These are phyloP conservation scores for Russula dissimulans DNA, from an alignment of 768 basidiomycete species.

Conservation along the genomic window DNA sequence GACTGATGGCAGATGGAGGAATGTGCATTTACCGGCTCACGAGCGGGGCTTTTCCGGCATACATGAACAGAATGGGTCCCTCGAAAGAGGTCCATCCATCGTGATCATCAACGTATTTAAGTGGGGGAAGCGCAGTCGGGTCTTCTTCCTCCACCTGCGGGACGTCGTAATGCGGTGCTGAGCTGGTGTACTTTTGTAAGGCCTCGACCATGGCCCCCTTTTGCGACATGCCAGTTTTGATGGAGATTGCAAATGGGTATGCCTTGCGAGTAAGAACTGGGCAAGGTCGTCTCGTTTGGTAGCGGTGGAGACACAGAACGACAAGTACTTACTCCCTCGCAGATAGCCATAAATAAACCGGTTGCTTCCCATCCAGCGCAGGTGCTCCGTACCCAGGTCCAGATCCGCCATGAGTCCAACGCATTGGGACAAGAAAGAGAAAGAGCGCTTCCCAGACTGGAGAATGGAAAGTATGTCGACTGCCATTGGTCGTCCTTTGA, in stretches of 20 bases:
- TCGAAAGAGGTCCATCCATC: conserved; percentile 68
- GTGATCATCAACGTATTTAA: conserved; percentile 36
- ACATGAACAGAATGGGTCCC: conserved; percentile 58
- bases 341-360: conserved; percentile 71
- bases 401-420: conserved; percentile 80
- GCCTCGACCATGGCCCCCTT: conserved; percentile 60
- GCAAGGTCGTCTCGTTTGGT: not conserved
- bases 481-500: conserved; percentile 74
- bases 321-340: conserved; percentile 46
- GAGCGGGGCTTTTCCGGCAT: conserved; percentile 73
- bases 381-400: conserved; percentile 73
- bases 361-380: conserved; percentile 80
- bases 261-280: conserved; percentile 50
- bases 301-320: not conserved
- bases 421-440: conserved; percentile 80
- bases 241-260: conserved; percentile 63
- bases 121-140: conserved; percentile 33
- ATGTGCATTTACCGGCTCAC: conserved; percentile 43
- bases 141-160: conserved; percentile 1
- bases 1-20: not conserved
- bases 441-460: conserved; percentile 49
- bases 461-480: conserved; percentile 72
- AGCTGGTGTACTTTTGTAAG: conserved; percentile 31
- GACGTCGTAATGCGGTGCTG: conserved; percentile 11
- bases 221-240: conserved; percentile 61